Base-by-base conservation (phyloP, 1,284 basidiomycete species). In the Golubevia sp. region DNA sequence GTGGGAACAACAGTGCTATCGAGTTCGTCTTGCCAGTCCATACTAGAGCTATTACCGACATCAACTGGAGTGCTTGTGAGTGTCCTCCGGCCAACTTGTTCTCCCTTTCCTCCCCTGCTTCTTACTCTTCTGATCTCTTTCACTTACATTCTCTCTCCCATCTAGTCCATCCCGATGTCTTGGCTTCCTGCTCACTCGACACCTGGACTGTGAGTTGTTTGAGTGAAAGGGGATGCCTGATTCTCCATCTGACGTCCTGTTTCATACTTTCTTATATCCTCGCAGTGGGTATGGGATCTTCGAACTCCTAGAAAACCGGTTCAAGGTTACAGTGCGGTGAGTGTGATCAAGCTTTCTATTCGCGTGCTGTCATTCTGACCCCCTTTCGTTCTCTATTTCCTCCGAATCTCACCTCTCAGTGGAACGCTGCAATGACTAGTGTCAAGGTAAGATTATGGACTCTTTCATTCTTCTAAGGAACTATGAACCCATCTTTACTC, bases 51-150 rank as follows among this genome's bases (percentile, higher is more conserved):
- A 83, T 83, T 44, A 83, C 80, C 11, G 80, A 83, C 26, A 80
- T 83, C 71, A 83, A 83, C 55, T 83, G 79, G 79, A 75, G 73
- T 20, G 71, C 77, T 27, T 73, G n/a, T n/a, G n/a, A n/a, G n/a
- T n/a, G n/a, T n/a, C n/a, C n/a, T n/a, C n/a, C n/a, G n/a, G n/a
- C n/a, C n/a, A n/a, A n/a, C n/a, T n/a, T n/a, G n/a, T n/a, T n/a
- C n/a, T n/a, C n/a, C n/a, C n/a, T n/a, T n/a, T n/a, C n/a, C n/a
- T n/a, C n/a, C n/a, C n/a, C n/a, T n/a, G n/a, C n/a, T n/a, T n/a
- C n/a, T n/a, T n/a, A n/a, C n/a, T n/a, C n/a, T n/a, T n/a, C n/a
- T n/a, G n/a, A n/a, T n/a, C n/a, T n/a, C n/a, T n/a, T n/a, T n/a
- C n/a, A n/a, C n/a, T n/a, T n/a, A n/a, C n/a, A n/a, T n/a, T n/a